These are phyloP conservation scores for Acacia acuminata DNA, from an alignment of 306 rosid species.

Conservation along the genomic window DNA sequence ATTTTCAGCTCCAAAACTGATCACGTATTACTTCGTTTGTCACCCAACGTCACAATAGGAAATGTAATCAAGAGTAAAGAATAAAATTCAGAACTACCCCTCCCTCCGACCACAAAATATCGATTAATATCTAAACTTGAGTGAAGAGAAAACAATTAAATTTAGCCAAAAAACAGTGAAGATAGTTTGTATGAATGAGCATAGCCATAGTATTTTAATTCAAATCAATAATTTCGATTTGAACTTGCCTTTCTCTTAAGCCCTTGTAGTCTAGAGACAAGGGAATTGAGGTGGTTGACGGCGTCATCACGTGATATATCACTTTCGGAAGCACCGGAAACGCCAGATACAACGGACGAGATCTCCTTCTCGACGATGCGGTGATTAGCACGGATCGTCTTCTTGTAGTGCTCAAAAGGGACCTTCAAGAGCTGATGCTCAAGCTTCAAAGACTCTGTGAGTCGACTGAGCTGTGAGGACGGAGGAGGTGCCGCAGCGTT, in stretches of 20 bases:
- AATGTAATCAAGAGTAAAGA: slow-evolving; percentile 4
- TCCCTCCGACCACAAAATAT: background rate
- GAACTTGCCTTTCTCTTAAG: slow-evolving; percentile 80
- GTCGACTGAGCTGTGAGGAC: slow-evolving; percentile 54
- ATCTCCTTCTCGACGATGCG: slow-evolving; percentile 87
- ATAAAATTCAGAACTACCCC: background rate
- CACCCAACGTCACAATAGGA: slow-evolving; percentile 1
- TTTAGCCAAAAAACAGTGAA: background rate
- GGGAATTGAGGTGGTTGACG: slow-evolving; percentile 76
- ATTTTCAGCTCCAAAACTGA: background rate
- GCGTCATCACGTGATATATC: slow-evolving; percentile 67
- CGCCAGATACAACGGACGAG: slow-evolving; percentile 70
- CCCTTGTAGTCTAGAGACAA: slow-evolving; percentile 86
- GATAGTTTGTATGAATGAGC: background rate
- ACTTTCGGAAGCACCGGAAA: slow-evolving; percentile 51
- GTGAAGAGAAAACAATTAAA: background rate
- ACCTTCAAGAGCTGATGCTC: slow-evolving; percentile 95
- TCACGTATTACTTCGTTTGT: background rate
- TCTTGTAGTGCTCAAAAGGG: slow-evolving; percentile 97
- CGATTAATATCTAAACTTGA: background rate
- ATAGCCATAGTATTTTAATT: background rate
- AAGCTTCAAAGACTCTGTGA: slow-evolving; percentile 76
- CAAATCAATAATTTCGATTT: slow-evolving; percentile 31
- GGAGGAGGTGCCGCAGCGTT: slow-evolving; percentile 38
- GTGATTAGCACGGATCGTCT: slow-evolving; percentile 88